phyloP scores from a whole-genome alignment of 2,329 filamentous ascomycete genomes.

The Diplocarpon rosae region DNA sequence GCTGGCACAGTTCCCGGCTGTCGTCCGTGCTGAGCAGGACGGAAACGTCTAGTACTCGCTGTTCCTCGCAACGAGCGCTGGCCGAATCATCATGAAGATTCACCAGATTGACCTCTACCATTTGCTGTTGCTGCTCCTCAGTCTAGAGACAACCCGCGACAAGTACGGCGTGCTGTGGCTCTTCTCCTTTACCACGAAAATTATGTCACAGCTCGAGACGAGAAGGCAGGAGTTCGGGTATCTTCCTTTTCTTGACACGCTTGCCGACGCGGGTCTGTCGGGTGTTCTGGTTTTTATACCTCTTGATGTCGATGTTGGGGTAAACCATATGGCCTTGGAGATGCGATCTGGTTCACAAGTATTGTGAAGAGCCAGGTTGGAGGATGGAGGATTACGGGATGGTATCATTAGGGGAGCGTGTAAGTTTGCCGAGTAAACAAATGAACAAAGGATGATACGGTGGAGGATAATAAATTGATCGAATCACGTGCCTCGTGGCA shows the following conservation, averaged over 20 bases:
- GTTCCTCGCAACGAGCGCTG: background rate
- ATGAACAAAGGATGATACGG: too few relatives aligned
- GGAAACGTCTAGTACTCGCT: background rate
- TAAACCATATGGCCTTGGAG: background rate
- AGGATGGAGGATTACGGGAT: background rate
- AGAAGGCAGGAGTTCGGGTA: background rate
- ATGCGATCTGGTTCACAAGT: constrained; percentile 2
- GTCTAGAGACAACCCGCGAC: background rate
- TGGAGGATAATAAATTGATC: too few relatives aligned
- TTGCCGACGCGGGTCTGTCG: background rate
- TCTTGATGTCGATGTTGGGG: background rate
- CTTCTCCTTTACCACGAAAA: background rate
- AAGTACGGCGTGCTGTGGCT: background rate
- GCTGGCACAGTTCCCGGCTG: background rate
- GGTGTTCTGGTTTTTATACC: background rate
- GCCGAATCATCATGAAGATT: background rate
- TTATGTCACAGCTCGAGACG: background rate
- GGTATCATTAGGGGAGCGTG: background rate
- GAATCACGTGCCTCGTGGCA: too few relatives aligned
- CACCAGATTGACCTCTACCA: constrained; percentile 1
- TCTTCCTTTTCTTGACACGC: background rate
- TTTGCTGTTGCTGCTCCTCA: too few relatives aligned
- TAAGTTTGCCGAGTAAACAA: too few relatives aligned
- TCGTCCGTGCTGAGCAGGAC: background rate
- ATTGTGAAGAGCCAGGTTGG: background rate